Percentiles rank a stretch among this genome's conserved stretches.
Evolutionary conservation across 2,329 filamentous ascomycete species (phyloP).

Genomic region (Exophiala phaeomuriformis): DNA sequence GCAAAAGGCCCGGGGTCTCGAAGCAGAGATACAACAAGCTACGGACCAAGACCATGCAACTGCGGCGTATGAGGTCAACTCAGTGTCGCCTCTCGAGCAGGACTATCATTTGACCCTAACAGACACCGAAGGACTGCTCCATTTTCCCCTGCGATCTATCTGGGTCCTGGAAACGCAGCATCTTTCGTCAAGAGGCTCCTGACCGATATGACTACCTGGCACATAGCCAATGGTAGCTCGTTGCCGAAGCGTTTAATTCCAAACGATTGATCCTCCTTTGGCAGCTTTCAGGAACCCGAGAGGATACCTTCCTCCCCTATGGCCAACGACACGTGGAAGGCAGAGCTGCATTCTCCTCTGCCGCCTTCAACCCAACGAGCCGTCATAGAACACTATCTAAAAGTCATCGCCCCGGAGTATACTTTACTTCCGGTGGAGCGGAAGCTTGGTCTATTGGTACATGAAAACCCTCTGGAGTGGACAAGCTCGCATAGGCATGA

Average conservation of each 20-base stretch:
- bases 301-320: not conserved
- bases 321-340: slow-evolving; percentile 2
- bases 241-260: slow-evolving; percentile 3
- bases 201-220: slow-evolving; percentile 1
- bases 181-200: slow-evolving; percentile 4
- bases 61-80: not conserved
- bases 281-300: not conserved
- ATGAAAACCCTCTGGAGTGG: slow-evolving; percentile 15
- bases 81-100: not conserved
- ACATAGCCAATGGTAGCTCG: not conserved
- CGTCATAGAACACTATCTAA: slow-evolving; percentile 12
- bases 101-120: slow-evolving; percentile 4
- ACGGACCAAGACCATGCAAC: not conserved
- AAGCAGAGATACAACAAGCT: slow-evolving; percentile 2
- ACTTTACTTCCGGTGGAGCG: slow-evolving; percentile 1
- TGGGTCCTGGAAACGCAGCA: slow-evolving; percentile 7
- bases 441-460: not conserved
- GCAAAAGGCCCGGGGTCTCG: slow-evolving; percentile 7
- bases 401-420: slow-evolving; percentile 4
- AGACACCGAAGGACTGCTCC: not conserved
- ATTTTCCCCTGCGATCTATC: slow-evolving; percentile 5
- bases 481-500: slow-evolving; percentile 4
- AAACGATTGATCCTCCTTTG: not conserved
- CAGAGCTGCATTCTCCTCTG: slow-evolving; percentile 11
- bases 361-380: slow-evolving; percentile 13